Base-by-base conservation (phyloP, 345 rosid species). In the Xanthoceras sorbifolium region DNA sequence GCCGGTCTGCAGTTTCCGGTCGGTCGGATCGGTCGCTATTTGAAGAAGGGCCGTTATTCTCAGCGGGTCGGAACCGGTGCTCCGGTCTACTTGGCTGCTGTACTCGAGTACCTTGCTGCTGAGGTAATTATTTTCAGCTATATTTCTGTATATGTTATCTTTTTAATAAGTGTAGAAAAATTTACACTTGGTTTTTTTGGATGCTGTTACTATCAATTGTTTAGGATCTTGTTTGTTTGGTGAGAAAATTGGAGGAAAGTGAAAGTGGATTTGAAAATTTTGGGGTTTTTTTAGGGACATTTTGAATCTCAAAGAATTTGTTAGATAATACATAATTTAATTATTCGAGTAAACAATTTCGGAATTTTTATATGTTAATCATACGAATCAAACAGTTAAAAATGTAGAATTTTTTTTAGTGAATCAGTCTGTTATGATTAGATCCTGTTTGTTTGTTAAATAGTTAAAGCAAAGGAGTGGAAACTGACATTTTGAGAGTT, bases 31-130 rank as follows among this genome's bases (percentile, higher is more conserved):
- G 97, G 93, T 12, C 86, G 95, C 38, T 92, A 88, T 75, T 81
- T 92, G 64, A 92, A 91, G 87, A 88, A 89, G 73, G 95, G 97
- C 3, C 87, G 95, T 11, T 91, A 92, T 52, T 74, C 93, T 1
- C 79, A 86, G 76, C 88, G 95, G 11, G 91, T 91, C 8, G 95
- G 93, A 20, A 72, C 88, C 44, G 97, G 94, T 23, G 93, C 94
- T 87, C 94, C 93, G 6, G 92, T 92, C 17, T 90, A 92, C 73
- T 82, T 92, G 40, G 97, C 97, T 64, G 93, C 94, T 7, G 97
- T 93, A 2, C 97, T 93, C 3, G 97, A 93, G 65, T 93, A 91
- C 67, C 89, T 91, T 6, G 97, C 97, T 1, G 97, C 97, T 80
- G 93, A 92, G 89, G 94, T 90, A 73, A 64, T 66, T 9, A 9